phyloP scores from a whole-genome alignment of 768 basidiomycete species.

The Hydnomerulius pinastri region DNA sequence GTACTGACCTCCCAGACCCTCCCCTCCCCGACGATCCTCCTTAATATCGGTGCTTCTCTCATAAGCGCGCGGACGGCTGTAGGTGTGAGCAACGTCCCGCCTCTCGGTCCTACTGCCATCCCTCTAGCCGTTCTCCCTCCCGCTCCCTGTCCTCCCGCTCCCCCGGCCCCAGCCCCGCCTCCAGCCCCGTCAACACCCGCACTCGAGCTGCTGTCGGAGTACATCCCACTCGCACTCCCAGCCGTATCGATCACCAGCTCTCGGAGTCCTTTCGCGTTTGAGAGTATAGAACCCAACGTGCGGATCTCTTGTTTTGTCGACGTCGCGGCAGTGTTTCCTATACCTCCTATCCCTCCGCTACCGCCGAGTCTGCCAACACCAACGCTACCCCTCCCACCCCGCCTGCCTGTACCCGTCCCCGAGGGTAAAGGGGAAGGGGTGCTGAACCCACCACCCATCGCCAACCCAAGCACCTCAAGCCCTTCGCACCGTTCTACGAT shows the following conservation, averaged over 20 bases:
- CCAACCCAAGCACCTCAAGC: constrained; percentile 20
- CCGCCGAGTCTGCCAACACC: not conserved
- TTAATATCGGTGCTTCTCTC: constrained; percentile 41
- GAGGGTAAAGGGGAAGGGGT: not conserved
- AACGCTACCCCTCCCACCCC: not conserved
- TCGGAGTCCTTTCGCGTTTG: constrained; percentile 12
- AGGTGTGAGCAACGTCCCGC: constrained; percentile 38
- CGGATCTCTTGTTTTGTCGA: constrained; percentile 12
- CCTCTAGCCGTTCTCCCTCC: not conserved
- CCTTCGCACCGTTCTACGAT: constrained; percentile 20
- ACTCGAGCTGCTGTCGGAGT: not conserved
- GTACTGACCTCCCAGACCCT: constrained; percentile 57
- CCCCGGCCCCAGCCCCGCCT: not conserved
- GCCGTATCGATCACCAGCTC: constrained; percentile 21
- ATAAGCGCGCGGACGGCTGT: constrained; percentile 44
- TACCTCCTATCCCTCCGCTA: not conserved
- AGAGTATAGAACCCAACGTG: constrained; percentile 13
- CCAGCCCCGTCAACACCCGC: not conserved
- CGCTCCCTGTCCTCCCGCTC: not conserved
- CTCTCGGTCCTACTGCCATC: not conserved
- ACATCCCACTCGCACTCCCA: not conserved
- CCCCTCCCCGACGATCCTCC: constrained; percentile 48
- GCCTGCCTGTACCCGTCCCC: not conserved
- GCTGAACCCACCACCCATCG: constrained; percentile 12
- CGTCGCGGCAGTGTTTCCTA: not conserved